Evolutionary conservation across 768 basidiomycete species (phyloP).

Genomic region (Mycena vulgaris): DNA sequence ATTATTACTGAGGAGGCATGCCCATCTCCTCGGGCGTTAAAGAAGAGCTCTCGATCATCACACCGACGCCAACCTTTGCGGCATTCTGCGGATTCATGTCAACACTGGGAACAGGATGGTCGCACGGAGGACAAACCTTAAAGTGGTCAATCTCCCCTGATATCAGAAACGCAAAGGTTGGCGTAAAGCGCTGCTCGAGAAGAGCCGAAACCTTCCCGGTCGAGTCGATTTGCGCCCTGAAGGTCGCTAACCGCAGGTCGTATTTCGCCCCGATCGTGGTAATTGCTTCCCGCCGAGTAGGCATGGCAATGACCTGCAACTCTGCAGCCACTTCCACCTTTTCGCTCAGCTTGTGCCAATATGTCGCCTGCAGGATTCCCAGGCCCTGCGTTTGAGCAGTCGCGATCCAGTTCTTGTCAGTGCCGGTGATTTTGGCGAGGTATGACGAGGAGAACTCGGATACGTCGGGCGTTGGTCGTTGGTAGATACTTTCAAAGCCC

Average conservation of each 20-base stretch:
- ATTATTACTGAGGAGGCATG: conserved; percentile 67
- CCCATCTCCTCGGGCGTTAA: conserved; percentile 91
- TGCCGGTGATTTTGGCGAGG: conserved; percentile 83
- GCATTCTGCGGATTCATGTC: conserved; percentile 72
- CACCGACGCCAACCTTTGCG: conserved; percentile 95
- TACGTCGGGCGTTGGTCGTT: conserved; percentile 81
- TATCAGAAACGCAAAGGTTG: conserved; percentile 94
- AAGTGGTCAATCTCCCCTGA: conserved; percentile 99
- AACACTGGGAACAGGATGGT: conserved; percentile 20
- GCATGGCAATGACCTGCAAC: conserved; percentile 84
- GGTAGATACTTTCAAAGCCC: conserved; percentile 88
- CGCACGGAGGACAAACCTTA: conserved; percentile 71
- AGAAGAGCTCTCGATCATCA: conserved; percentile 94
- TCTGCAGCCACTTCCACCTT: conserved; percentile 99
- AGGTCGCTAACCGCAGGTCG: conserved; percentile 93
- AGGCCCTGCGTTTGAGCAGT: conserved; percentile 89
- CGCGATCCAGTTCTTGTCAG: conserved; percentile 90
- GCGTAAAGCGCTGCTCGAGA: conserved; percentile 96
- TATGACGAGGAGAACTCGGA: conserved; percentile 83
- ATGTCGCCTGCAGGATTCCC: conserved; percentile 91
- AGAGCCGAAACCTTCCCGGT: conserved; percentile 95
- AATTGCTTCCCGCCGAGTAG: conserved; percentile 88
- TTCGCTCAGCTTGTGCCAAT: conserved; percentile 96
- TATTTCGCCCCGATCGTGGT: conserved; percentile 97
- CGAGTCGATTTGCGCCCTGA: conserved; percentile 95